Evolutionary conservation across 2,329 filamentous ascomycete genomes (phyloP).

Genomic region (Alternaria sp.): DNA sequence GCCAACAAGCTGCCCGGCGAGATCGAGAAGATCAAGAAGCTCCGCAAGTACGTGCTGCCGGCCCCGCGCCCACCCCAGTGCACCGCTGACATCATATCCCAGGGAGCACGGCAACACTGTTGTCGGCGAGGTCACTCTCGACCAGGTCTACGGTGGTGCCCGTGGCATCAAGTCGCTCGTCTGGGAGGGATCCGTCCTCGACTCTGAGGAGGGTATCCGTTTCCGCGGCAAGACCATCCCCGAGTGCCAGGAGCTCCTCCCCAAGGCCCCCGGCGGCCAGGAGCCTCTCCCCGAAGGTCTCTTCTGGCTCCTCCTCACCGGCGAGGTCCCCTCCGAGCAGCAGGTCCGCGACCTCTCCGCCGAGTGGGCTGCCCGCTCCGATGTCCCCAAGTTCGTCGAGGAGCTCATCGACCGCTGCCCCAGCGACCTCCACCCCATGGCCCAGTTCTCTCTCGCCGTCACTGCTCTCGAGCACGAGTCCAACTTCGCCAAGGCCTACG

Average conservation of each 20-base stretch:
- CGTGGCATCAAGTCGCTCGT: constrained; percentile 98
- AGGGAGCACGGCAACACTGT: constrained; percentile 96
- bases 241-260: constrained; percentile 96
- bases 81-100: constrained; percentile 39
- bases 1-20: constrained; percentile 94
- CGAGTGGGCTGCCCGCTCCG: constrained; percentile 97
- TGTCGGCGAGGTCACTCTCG: constrained; percentile 95
- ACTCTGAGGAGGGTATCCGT: constrained; percentile 98
- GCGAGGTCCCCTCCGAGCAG: constrained; percentile 96
- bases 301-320: constrained; percentile 99
- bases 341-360: constrained; percentile 98
- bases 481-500: constrained; percentile 96
- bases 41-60: constrained; percentile 74
- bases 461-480: constrained; percentile 98
- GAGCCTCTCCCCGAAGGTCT: constrained; percentile 99
- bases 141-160: constrained; percentile 99
- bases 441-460: constrained; percentile 97
- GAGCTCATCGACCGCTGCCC: constrained; percentile 99
- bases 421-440: constrained; percentile 98
- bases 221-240: constrained; percentile 99
- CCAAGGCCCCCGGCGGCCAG: constrained; percentile 94
- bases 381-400: constrained; percentile 96
- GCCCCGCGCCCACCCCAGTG: constrained; percentile 14
- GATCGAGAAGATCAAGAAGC: constrained; percentile 98
- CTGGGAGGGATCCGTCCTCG: constrained; percentile 95